Conservation (phyloP, 441 rosid genomes). For the Corymbia citriodora region DNA sequence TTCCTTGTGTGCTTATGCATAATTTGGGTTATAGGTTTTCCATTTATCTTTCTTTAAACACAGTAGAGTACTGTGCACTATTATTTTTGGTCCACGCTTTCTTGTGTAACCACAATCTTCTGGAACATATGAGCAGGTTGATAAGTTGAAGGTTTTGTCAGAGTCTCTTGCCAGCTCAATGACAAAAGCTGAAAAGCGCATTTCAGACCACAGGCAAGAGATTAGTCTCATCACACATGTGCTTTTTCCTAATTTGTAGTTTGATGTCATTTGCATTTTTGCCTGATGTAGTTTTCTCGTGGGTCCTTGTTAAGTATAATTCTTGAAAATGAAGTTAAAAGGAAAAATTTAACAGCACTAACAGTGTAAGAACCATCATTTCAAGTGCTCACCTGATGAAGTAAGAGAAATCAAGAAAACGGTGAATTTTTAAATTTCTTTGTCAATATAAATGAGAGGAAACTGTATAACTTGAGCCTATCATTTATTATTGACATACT, state of each 20-base stretch:
- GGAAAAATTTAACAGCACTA: neutral
- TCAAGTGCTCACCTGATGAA: neutral
- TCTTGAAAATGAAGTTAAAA: neutral
- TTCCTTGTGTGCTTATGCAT: neutral
- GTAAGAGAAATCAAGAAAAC: neutral
- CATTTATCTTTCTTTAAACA: neutral
- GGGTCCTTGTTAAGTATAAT: neutral
- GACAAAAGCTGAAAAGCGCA: constrained; percentile 84
- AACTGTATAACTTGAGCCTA: neutral
- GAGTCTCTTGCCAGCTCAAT: constrained; percentile 86
- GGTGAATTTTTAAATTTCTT: neutral
- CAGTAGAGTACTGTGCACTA: neutral
- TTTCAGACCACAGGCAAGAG: constrained; percentile 74
- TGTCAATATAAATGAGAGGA: neutral
- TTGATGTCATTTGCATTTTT: neutral
- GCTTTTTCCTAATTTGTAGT: neutral
- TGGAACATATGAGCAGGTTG: constrained; percentile 55
- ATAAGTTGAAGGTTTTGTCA: constrained; percentile 87
- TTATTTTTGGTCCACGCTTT: neutral
- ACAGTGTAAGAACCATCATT: neutral
- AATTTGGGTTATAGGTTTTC: neutral
- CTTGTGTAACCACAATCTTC: neutral
- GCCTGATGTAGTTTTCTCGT: neutral
- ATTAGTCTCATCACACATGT: neutral
- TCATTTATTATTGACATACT: neutral